These are phyloP conservation scores for Athelia psychrophila DNA, from an alignment of 1,284 basidiomycete species.

Conservation along the genomic window DNA sequence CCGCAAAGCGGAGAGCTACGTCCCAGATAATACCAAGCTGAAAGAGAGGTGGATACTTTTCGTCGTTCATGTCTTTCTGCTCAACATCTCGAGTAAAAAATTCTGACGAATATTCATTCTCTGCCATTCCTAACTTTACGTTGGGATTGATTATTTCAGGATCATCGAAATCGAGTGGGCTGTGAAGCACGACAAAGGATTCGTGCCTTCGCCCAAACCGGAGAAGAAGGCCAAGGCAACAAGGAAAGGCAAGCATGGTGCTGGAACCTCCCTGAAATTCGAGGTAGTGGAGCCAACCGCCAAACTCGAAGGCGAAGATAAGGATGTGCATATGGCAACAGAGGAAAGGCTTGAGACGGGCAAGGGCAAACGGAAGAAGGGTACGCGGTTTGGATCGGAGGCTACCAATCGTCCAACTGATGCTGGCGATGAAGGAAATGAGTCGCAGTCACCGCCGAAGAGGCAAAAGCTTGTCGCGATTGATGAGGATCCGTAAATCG, in stretches of 20 bases:
- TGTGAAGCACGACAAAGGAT: slow-evolving; percentile 55
- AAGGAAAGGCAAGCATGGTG: slow-evolving; percentile 2
- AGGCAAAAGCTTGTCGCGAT: slow-evolving; percentile 21
- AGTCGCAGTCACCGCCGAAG: slow-evolving; percentile 33
- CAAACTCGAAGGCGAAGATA: slow-evolving; percentile 8
- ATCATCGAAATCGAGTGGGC: slow-evolving; percentile 76
- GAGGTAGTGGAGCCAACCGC: slow-evolving; percentile 6
- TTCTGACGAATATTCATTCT: slow-evolving; percentile 14
- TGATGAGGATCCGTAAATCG: background rate
- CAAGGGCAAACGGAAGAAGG: slow-evolving; percentile 6
- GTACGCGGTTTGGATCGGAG: slow-evolving; percentile 34
- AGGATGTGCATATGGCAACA: slow-evolving; percentile 24
- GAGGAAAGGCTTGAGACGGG: slow-evolving; percentile 20
- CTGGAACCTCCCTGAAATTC: slow-evolving; percentile 1
- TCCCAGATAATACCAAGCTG: slow-evolving; percentile 75
- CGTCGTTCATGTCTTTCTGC: slow-evolving; percentile 52
- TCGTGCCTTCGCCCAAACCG: slow-evolving; percentile 63
- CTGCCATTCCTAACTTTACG: slow-evolving; percentile 12
- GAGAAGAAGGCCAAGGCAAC: slow-evolving; percentile 19
- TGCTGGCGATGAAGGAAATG: slow-evolving; percentile 24
- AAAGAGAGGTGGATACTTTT: slow-evolving; percentile 80
- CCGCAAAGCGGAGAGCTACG: slow-evolving; percentile 70
- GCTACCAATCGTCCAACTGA: slow-evolving; percentile 35
- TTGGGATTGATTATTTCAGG: slow-evolving; percentile 34
- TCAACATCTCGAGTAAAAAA: slow-evolving; percentile 32